Conservation (phyloP, 148 eudicot species). For the Silene conica region DNA sequence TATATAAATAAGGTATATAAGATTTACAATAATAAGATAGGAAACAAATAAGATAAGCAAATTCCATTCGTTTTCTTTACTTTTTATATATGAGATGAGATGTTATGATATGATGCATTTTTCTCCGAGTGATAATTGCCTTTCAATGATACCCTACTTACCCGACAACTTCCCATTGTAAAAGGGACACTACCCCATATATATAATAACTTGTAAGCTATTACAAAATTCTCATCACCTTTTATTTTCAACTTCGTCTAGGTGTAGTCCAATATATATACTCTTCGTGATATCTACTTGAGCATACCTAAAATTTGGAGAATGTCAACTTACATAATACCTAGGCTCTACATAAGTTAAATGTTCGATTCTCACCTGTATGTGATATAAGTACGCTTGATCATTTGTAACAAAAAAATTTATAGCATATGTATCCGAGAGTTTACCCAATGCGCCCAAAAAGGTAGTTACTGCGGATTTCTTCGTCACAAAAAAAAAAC, state of each 20-base stretch:
- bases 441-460: too few species aligned
- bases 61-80: conserved; percentile 11
- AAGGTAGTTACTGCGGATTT: too few species aligned
- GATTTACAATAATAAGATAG: conserved; percentile 15
- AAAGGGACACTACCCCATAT: conserved; percentile 7
- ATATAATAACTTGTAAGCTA: background rate
- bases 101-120: background rate
- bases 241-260: conserved; percentile 9
- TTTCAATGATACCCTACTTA: conserved; percentile 32
- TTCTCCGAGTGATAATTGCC: conserved; percentile 26
- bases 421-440: too few species aligned
- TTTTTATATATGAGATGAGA: background rate
- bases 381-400: too few species aligned
- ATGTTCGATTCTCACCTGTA: too few species aligned
- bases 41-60: conserved; percentile 20
- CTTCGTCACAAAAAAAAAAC: too few species aligned
- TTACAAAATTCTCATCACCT: conserved; percentile 9
- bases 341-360: background rate
- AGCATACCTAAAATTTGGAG: background rate
- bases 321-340: background rate
- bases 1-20: conserved; percentile 13
- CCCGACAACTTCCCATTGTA: conserved; percentile 15
- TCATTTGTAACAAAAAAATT: too few species aligned
- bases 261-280: background rate
- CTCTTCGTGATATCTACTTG: background rate